Percentiles rank a stretch among this genome's conserved stretches.
These are phyloP conservation scores for Agrocybe praecox DNA, from an alignment of 768 basidiomycete species.

Conservation along the genomic window DNA sequence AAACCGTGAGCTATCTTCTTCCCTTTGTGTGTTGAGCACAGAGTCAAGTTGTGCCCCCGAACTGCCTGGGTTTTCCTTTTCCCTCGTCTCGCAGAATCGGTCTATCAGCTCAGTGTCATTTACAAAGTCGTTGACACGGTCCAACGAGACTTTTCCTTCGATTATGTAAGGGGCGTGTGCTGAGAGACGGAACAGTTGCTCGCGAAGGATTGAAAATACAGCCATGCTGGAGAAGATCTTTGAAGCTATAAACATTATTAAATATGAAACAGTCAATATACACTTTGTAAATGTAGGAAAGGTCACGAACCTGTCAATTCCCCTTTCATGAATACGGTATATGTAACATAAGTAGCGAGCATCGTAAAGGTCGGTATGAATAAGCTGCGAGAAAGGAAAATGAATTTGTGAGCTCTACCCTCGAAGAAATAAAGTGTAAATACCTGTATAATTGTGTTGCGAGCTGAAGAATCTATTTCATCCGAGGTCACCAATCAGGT, in stretches of 20 bases:
- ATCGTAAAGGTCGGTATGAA: constrained; percentile 68
- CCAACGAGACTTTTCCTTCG: constrained; percentile 31
- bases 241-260: neutral
- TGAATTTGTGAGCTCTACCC: neutral
- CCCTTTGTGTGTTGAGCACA: neutral
- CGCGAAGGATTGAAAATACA: neutral
- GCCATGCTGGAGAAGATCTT: constrained; percentile 5
- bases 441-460: constrained; percentile 9
- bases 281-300: neutral
- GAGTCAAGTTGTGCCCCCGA: neutral
- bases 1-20: constrained; percentile 14
- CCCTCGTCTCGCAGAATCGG: constrained; percentile 15
- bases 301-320: constrained; percentile 22
- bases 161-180: neutral
- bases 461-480: constrained; percentile 9
- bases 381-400: constrained; percentile 36
- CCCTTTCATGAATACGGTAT: constrained; percentile 40
- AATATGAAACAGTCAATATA: neutral
- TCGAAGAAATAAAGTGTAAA: neutral
- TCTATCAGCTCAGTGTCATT: constrained; percentile 53
- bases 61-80: neutral
- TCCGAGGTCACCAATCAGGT: too few species aligned
- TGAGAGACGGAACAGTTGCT: neutral
- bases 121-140: constrained; percentile 47
- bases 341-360: constrained; percentile 66